Percentiles rank a stretch among this genome's conserved stretches.
Evolutionary conservation across 805 yeast genomes (phyloP).

Genomic region (Blastobotrys americana): DNA sequence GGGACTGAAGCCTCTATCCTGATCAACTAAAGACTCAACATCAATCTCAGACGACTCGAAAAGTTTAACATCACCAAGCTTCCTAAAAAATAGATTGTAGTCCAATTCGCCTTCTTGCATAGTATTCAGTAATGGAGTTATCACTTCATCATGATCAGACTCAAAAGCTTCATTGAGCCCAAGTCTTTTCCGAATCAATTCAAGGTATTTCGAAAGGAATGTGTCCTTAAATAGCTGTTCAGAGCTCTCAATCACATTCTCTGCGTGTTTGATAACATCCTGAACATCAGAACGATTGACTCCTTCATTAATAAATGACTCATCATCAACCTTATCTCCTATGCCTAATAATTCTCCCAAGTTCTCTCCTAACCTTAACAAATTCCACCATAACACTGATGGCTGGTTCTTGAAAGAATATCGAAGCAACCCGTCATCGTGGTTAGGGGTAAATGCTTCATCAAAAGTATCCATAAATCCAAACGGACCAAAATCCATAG

Average conservation of each 20-base stretch:
- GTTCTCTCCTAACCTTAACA: slow-evolving; percentile 76
- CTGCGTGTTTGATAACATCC: slow-evolving; percentile 48
- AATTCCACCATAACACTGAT: slow-evolving; percentile 86
- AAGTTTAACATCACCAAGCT: slow-evolving; percentile 44
- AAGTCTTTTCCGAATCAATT: slow-evolving; percentile 53
- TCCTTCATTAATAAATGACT: slow-evolving; percentile 33
- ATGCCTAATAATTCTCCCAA: slow-evolving; percentile 76
- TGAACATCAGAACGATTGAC: slow-evolving; percentile 40
- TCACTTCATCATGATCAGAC: slow-evolving; percentile 33
- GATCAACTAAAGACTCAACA: slow-evolving; percentile 28
- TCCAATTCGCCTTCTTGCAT: slow-evolving; percentile 60
- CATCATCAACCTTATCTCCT: slow-evolving; percentile 45
- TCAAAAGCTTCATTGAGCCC: slow-evolving; percentile 48
- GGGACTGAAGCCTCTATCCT: slow-evolving; percentile 30
- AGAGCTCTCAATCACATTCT: slow-evolving; percentile 54
- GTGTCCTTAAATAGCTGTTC: slow-evolving; percentile 58
- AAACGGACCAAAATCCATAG: slow-evolving; percentile 94
- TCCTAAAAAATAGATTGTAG: slow-evolving; percentile 70
- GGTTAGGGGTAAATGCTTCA: slow-evolving; percentile 79
- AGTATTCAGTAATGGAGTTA: slow-evolving; percentile 56
- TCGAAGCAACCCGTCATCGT: slow-evolving; percentile 66
- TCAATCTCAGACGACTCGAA: slow-evolving; percentile 24
- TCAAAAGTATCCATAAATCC: slow-evolving; percentile 82
- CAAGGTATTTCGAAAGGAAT: slow-evolving; percentile 53
- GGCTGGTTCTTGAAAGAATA: slow-evolving; percentile 85